These are phyloP conservation scores for Mycosphaerella arachidis DNA, from an alignment of 2,329 filamentous ascomycete species.

Conservation along the genomic window DNA sequence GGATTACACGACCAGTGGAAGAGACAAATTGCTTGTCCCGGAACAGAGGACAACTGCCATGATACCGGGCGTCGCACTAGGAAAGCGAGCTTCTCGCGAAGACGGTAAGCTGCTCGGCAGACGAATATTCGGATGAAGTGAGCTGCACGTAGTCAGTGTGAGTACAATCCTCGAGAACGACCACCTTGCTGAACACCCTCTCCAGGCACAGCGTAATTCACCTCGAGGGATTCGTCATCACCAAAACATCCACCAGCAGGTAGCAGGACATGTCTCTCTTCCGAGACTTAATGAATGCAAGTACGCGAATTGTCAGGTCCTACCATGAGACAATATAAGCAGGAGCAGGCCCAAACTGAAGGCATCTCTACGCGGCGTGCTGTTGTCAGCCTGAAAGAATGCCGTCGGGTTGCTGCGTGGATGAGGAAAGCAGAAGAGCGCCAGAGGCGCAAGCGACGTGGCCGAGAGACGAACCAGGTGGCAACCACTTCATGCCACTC, in stretches of 20 bases:
- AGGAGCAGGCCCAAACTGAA: neutral
- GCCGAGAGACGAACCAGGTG: neutral
- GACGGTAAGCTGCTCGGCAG: neutral
- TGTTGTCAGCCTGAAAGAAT: neutral
- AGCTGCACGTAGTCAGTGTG: neutral
- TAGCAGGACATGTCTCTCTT: neutral
- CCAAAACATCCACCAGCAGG: neutral
- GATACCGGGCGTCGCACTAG: neutral
- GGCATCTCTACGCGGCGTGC: neutral
- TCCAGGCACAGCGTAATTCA: neutral
- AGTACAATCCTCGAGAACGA: neutral
- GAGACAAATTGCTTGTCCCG: neutral
- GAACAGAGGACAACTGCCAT: neutral
- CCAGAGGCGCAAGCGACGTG: neutral
- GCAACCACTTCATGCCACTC: neutral
- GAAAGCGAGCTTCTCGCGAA: neutral
- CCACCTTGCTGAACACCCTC: too few relatives aligned
- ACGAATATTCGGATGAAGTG: neutral
- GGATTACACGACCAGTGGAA: neutral
- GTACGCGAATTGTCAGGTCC: neutral
- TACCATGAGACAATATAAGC: too few relatives aligned
- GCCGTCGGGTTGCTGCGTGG: neutral
- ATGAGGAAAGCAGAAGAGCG: neutral
- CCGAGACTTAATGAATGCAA: constrained; percentile 4
- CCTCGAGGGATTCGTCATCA: neutral